Base-by-base conservation (phyloP, 1,284 basidiomycete genomes). In the Boletellus deceptivus region DNA sequence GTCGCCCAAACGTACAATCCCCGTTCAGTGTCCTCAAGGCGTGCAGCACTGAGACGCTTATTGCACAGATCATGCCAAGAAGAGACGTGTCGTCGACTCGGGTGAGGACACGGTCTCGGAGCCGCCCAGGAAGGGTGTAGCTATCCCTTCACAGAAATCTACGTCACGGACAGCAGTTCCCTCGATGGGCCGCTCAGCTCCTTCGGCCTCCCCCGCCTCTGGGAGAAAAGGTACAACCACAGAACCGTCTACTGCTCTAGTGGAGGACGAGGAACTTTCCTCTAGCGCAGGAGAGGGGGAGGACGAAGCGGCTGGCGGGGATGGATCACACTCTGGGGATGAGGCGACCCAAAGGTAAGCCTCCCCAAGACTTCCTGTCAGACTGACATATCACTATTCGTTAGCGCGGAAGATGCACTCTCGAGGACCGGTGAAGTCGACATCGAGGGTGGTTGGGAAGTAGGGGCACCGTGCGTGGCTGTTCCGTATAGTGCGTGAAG, bases 361-460 rank as follows among this genome's bases (percentile, higher is more conserved):
- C 34, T 29, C 36, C 18, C 33, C 37, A 18, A 40, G 18, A 43
- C 24, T 29, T 39, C 20, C 39, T 33, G 10, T 11, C 17, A 46
- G 20, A 33, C 43, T 54, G 9, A 55, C 22, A 6, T 27, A 43
- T 48, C 46, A 37, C 45, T 40, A 2, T 43, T 52, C 17, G 46
- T 22, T 52, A 93, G 92, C 59, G 91, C 89, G 14, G 83, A 90
- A 59, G 80, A 77, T 43, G 85, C 80, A 8, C 65, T 91, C 31
- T 78, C 76, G 22, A 78, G 79, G 56, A 83, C 77, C 48, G 67
- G 76, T 17, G 84, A 88, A n/a, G 86, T 92, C 2, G 90, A 93
- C 59, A 76, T 92, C 14, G 77, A 84, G 54, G 87, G 88, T 45
- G 89, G 87, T 3, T 98, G 95, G 95, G 89, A 93, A 73, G 75